Conservation (phyloP, 164 flowering plant genomes). For the Magnolia kwangsiensis region DNA sequence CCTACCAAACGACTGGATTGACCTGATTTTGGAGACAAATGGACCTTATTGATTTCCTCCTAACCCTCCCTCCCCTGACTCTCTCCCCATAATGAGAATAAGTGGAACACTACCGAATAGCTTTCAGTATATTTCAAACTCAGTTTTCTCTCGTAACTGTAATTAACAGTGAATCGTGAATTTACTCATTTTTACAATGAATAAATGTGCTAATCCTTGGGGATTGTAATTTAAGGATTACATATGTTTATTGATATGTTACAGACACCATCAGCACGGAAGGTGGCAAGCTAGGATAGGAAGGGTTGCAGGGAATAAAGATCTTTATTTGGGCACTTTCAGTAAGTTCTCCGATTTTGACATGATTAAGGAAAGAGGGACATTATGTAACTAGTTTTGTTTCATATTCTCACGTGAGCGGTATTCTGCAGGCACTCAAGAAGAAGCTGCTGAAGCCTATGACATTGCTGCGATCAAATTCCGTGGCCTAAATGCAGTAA, state of each 20-base stretch:
- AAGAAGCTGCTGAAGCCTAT: conserved; percentile 97
- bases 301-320: conserved; percentile 18
- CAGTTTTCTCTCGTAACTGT: too few relatives aligned
- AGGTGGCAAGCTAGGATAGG: conserved; percentile 21
- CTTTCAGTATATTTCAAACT: too few relatives aligned
- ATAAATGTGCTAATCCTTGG: too few relatives aligned
- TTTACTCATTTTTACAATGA: too few relatives aligned
- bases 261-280: conserved; percentile 19
- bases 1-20: too few relatives aligned
- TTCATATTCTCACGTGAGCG: neutral
- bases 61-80: too few relatives aligned
- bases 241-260: neutral
- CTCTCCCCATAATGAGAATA: too few relatives aligned
- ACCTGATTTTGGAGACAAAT: too few relatives aligned
- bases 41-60: too few relatives aligned
- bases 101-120: too few relatives aligned
- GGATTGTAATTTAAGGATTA: neutral
- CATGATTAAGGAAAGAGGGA: neutral
- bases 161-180: too few relatives aligned
- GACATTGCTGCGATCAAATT: conserved; percentile 98
- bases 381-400: neutral
- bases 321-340: conserved; percentile 18
- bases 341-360: conserved; percentile 7
- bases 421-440: conserved; percentile 67
- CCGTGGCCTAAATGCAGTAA: conserved; percentile 89